Conservation (phyloP, 1,139 yeast genomes). For the Diutina scorzettiae region DNA sequence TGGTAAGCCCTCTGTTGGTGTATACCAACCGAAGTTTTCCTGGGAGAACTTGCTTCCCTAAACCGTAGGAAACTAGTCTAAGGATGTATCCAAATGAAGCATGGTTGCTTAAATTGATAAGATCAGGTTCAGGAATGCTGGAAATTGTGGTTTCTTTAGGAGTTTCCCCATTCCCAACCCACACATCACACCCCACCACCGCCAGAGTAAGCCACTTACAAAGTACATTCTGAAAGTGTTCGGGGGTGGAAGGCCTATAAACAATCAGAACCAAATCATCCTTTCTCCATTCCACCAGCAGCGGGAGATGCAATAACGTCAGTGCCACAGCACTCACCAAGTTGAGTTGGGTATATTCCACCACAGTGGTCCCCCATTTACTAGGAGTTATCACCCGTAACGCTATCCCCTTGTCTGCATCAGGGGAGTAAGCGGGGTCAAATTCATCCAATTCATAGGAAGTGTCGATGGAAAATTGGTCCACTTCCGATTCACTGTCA, state of each 20-base stretch:
- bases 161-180: neutral
- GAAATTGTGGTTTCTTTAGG: neutral
- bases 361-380: slow-evolving; percentile 14
- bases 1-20: slow-evolving; percentile 16
- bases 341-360: slow-evolving; percentile 45
- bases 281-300: slow-evolving; percentile 23
- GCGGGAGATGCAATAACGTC: slow-evolving; percentile 46
- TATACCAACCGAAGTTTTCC: slow-evolving; percentile 19
- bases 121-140: neutral
- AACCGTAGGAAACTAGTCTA: neutral
- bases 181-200: slow-evolving; percentile 12
- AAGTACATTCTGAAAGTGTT: slow-evolving; percentile 17
- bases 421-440: slow-evolving; percentile 20
- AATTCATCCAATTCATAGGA: slow-evolving; percentile 9
- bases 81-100: neutral
- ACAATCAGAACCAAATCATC: slow-evolving; percentile 35
- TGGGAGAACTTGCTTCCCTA: slow-evolving; percentile 8
- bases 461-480: neutral
- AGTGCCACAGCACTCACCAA: slow-evolving; percentile 55
- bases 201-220: slow-evolving; percentile 22
- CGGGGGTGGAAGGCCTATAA: slow-evolving; percentile 10
- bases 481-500: slow-evolving; percentile 9
- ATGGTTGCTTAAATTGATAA: neutral
- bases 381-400: slow-evolving; percentile 16
- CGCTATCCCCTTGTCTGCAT: slow-evolving; percentile 30